Percentiles rank a stretch among this genome's conserved stretches.
Evolutionary conservation across 2,329 filamentous ascomycete genomes (phyloP).

Genomic region (Hirsutella rhossiliensis): DNA sequence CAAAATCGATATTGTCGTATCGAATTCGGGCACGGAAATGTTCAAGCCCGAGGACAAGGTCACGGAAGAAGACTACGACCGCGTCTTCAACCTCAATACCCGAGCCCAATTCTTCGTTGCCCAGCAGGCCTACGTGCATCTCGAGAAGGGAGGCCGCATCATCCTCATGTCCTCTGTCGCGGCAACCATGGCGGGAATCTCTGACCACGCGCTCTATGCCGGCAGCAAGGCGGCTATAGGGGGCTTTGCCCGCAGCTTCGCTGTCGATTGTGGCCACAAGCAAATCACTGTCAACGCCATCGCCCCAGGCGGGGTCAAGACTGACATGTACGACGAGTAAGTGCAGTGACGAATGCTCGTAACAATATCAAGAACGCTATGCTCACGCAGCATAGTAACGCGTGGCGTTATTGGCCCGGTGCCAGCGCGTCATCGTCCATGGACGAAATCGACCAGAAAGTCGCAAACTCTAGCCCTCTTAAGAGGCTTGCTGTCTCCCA

Average conservation of each 20-base stretch:
- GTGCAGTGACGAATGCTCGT: too few relatives aligned
- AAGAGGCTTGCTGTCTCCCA: too few relatives aligned
- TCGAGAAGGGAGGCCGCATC: slow-evolving; percentile 55
- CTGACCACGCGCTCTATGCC: slow-evolving; percentile 62
- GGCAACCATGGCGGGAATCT: slow-evolving; percentile 35
- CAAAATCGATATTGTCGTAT: slow-evolving; percentile 57
- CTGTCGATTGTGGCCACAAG: slow-evolving; percentile 56
- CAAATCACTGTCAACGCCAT: slow-evolving; percentile 57
- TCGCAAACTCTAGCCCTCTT: too few relatives aligned
- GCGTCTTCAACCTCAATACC: slow-evolving; percentile 57
- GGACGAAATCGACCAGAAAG: too few relatives aligned
- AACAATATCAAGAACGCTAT: too few relatives aligned
- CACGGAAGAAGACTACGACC: slow-evolving; percentile 58
- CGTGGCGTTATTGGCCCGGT: too few relatives aligned
- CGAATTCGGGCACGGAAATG: slow-evolving; percentile 56
- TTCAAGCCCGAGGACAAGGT: slow-evolving; percentile 60
- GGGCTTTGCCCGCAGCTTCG: slow-evolving; percentile 64
- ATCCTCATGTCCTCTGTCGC: slow-evolving; percentile 59
- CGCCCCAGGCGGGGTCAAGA: slow-evolving; percentile 56
- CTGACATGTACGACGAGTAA: slow-evolving; percentile 42
- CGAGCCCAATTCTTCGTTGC: slow-evolving; percentile 63
- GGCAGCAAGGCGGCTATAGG: slow-evolving; percentile 67
- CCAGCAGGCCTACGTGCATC: slow-evolving; percentile 56
- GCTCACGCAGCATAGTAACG: too few relatives aligned
- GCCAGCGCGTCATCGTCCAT: too few relatives aligned